Conservation (phyloP, 331 rosid species). For the Erythrophleum ivorense region DNA sequence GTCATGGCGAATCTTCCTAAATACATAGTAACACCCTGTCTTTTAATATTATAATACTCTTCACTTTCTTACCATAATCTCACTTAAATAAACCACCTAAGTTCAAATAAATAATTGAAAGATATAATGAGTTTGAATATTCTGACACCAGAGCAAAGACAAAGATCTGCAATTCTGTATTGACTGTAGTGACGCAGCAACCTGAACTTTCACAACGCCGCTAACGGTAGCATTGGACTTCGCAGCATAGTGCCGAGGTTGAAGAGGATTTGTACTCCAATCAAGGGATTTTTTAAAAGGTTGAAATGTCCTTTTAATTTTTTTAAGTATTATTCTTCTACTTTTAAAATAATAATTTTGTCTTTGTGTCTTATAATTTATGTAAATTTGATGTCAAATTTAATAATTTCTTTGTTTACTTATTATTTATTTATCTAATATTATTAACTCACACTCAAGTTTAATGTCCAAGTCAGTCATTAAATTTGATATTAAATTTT, state of each 20-base stretch:
- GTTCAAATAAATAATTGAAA: too few species aligned
- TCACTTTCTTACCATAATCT: neutral
- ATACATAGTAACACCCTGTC: constrained; percentile 19
- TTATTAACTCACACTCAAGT: neutral
- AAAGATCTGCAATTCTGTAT: neutral
- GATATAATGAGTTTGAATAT: too few species aligned
- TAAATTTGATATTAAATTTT: neutral
- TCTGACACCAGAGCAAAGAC: neutral
- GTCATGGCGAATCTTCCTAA: constrained; percentile 40
- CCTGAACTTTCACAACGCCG: neutral
- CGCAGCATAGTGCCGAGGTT: neutral
- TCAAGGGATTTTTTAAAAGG: neutral
- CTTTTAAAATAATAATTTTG: too few species aligned
- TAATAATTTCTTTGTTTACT: neutral
- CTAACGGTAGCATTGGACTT: neutral
- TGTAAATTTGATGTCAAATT: too few species aligned
- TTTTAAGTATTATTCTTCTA: neutral
- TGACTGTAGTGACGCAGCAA: neutral
- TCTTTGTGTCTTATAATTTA: too few species aligned
- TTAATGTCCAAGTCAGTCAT: neutral
- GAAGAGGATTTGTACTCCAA: neutral
- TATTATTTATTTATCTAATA: neutral
- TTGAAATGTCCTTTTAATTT: too few species aligned
- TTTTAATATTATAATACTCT: constrained; percentile 18
- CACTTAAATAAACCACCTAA: neutral